Conservation (phyloP, 768 basidiomycete genomes). For the Trichaptum fuscoviolaceum region DNA sequence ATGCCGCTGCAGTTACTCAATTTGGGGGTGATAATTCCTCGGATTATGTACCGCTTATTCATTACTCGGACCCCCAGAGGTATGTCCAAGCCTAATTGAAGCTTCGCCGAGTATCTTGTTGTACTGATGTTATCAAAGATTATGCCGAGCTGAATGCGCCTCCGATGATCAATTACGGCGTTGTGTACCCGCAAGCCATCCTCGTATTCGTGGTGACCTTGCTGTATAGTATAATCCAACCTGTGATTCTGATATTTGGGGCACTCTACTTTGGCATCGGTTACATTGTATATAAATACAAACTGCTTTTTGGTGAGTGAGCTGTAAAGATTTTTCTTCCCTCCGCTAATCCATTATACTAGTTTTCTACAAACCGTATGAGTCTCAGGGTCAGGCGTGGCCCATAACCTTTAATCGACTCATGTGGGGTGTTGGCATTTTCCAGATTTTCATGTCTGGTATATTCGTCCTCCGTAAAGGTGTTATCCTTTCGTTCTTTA, state of each 20-base stretch:
- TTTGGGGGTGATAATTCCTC: constrained; percentile 80
- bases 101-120: not conserved
- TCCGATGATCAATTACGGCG: constrained; percentile 96
- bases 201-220: constrained; percentile 94
- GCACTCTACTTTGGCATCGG: constrained; percentile 94
- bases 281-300: constrained; percentile 98
- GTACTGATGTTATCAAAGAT: constrained; percentile 44
- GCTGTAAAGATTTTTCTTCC: not conserved
- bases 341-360: constrained; percentile 5
- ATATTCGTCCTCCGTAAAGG: constrained; percentile 74
- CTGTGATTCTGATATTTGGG: constrained; percentile 91
- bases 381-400: constrained; percentile 97
- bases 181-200: constrained; percentile 95
- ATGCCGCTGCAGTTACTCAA: constrained; percentile 96
- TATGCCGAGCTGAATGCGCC: constrained; percentile 96
- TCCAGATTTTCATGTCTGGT: constrained; percentile 95
- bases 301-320: constrained; percentile 84
- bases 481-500: constrained; percentile 52
- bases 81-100: constrained; percentile 25
- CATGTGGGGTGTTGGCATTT: constrained; percentile 89
- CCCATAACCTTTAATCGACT: constrained; percentile 90
- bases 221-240: constrained; percentile 93
- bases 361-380: constrained; percentile 99
- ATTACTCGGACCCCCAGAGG: constrained; percentile 89
- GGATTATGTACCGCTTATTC: constrained; percentile 67